phyloP scores from a whole-genome alignment of 768 basidiomycete species.

The Pleurotus djamor region DNA sequence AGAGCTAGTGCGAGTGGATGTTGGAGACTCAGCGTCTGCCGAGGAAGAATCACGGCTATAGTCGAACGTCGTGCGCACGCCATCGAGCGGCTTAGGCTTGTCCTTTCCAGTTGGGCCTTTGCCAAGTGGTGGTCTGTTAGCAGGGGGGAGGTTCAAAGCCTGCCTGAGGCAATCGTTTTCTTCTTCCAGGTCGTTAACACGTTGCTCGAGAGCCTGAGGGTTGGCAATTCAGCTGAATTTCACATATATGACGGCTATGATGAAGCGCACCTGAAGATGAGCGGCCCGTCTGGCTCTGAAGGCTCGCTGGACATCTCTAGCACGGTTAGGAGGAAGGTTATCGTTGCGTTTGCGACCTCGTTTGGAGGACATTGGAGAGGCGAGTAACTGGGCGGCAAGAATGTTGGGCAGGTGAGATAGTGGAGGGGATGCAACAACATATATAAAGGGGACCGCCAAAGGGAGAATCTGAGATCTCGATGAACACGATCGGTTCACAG shows the following conservation, averaged over 20 bases:
- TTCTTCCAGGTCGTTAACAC: conserved; percentile 80
- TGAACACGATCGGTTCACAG: conserved; percentile 8
- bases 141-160: conserved; percentile 70
- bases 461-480: conserved; percentile 9
- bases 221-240: conserved; percentile 36
- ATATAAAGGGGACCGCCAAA: conserved; percentile 29
- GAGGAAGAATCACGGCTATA: conserved; percentile 43
- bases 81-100: conserved; percentile 58
- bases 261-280: conserved; percentile 65
- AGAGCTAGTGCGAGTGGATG: conserved; percentile 58
- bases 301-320: conserved; percentile 86
- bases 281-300: conserved; percentile 88
- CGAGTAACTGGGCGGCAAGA: conserved; percentile 25
- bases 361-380: conserved; percentile 72
- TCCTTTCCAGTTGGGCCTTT: conserved; percentile 89
- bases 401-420: conserved; percentile 18
- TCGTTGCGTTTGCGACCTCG: conserved; percentile 85
- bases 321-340: conserved; percentile 77
- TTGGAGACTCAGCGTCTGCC: conserved; percentile 35
- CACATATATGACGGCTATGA: conserved; percentile 26
- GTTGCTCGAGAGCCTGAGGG: conserved; percentile 72
- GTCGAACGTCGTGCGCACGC: conserved; percentile 23
- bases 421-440: conserved; percentile 28
- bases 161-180: conserved; percentile 77
- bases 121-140: conserved; percentile 69